Evolutionary conservation across 768 basidiomycete species (phyloP).

Genomic region (Kwoniella mangroviensis): DNA sequence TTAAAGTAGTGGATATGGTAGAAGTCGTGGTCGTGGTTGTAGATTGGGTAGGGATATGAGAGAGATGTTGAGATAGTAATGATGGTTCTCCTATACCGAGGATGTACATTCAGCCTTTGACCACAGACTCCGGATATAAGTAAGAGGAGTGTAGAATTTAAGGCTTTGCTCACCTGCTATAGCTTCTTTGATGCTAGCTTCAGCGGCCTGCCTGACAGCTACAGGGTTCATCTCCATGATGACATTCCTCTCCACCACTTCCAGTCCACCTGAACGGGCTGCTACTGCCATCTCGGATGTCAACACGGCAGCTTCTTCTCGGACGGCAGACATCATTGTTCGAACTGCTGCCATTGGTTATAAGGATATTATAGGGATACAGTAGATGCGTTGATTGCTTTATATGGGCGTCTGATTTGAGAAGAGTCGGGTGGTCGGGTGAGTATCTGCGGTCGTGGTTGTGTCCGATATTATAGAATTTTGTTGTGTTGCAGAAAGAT

Average conservation of each 20-base stretch:
- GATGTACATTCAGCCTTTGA: neutral
- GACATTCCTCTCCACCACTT: slow-evolving; percentile 13
- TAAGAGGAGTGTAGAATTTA: too few species aligned
- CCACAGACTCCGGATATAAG: too few species aligned
- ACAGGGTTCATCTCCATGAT: slow-evolving; percentile 38
- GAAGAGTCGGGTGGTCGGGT: neutral
- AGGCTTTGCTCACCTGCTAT: slow-evolving; percentile 15
- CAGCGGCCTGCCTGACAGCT: slow-evolving; percentile 33
- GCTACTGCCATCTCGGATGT: slow-evolving; percentile 25
- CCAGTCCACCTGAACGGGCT: slow-evolving; percentile 17
- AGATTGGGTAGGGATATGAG: slow-evolving; percentile 11
- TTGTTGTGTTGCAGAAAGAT: neutral
- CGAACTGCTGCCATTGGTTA: slow-evolving; percentile 30
- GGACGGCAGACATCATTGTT: slow-evolving; percentile 29
- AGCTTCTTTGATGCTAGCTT: slow-evolving; percentile 23
- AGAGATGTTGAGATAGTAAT: slow-evolving; percentile 24
- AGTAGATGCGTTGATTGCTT: neutral
- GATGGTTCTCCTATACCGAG: slow-evolving; percentile 17
- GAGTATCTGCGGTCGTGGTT: neutral
- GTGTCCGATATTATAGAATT: neutral
- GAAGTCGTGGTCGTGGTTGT: slow-evolving; percentile 11
- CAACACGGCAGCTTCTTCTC: slow-evolving; percentile 31
- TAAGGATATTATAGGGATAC: neutral
- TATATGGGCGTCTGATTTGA: neutral
- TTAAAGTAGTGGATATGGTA: slow-evolving; percentile 9